Conservation (phyloP, 2,329 filamentous ascomycete genomes). For the Botrytis pseudocinerea region DNA sequence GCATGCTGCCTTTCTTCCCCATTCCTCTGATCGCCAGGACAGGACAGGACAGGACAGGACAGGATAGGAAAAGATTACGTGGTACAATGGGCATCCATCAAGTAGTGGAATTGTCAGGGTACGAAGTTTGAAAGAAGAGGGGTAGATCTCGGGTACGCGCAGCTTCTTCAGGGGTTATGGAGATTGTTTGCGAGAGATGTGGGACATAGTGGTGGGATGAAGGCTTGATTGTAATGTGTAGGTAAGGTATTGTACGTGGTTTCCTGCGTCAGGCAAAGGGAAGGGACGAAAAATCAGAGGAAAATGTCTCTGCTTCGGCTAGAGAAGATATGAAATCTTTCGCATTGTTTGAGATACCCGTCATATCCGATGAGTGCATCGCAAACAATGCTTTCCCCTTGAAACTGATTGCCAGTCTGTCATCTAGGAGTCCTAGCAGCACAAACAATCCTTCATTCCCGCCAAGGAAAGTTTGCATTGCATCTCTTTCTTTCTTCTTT, state of each 20-base stretch:
- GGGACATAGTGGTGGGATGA: slow-evolving; percentile 8
- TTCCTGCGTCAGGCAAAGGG: neutral
- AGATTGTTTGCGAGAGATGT: slow-evolving; percentile 16
- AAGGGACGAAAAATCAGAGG: neutral
- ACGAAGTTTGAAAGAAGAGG: slow-evolving; percentile 8
- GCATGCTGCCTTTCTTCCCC: slow-evolving; percentile 3
- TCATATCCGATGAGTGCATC: slow-evolving; percentile 13
- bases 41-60: neutral
- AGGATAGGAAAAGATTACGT: neutral
- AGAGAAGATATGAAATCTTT: neutral
- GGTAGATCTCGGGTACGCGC: slow-evolving; percentile 19
- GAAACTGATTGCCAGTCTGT: neutral
- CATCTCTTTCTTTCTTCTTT: neutral
- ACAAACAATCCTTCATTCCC: slow-evolving; percentile 10
- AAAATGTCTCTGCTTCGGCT: neutral
- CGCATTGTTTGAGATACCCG: slow-evolving; percentile 1
- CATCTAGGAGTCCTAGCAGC: neutral
- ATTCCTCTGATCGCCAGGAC: slow-evolving; percentile 5
- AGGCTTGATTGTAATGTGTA: neutral
- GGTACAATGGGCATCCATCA: neutral
- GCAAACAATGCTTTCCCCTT: slow-evolving; percentile 8
- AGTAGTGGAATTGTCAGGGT: neutral
- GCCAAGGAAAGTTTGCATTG: slow-evolving; percentile 1
- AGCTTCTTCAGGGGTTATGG: slow-evolving; percentile 2
- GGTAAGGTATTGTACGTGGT: neutral